Conservation (phyloP, 1,139 yeast genomes). For the Yamadazyma aaseri region DNA sequence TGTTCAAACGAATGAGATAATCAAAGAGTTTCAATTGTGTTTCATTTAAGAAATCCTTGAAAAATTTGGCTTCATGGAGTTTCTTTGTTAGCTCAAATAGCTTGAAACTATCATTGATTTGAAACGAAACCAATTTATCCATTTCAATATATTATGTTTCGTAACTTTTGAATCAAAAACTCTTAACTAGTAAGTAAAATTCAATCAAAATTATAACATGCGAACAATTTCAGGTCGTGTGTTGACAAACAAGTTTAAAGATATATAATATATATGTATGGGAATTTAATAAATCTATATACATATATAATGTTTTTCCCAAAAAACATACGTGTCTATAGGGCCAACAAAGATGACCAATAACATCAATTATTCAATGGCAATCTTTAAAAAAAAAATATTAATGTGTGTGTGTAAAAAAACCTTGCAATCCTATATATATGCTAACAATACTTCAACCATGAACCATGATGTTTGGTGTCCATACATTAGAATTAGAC, state of each 20-base stretch:
- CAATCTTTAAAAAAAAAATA: slow-evolving; percentile 1
- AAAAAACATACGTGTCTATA: too few species aligned
- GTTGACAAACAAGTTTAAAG: background rate
- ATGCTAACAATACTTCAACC: slow-evolving; percentile 1
- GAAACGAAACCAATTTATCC: slow-evolving; percentile 47
- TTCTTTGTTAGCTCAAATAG: slow-evolving; percentile 49
- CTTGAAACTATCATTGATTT: slow-evolving; percentile 35
- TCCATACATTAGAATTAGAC: too few species aligned
- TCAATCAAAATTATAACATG: background rate
- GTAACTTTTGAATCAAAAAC: background rate
- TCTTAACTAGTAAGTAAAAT: background rate
- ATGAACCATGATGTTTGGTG: background rate
- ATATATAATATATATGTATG: background rate
- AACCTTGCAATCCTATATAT: slow-evolving; percentile 3
- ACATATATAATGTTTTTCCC: too few species aligned
- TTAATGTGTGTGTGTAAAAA: slow-evolving; percentile 1
- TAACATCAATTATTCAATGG: too few species aligned
- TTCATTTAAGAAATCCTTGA: slow-evolving; percentile 60
- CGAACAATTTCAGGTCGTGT: background rate
- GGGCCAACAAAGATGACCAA: too few species aligned
- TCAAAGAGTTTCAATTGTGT: slow-evolving; percentile 57
- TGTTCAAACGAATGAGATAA: slow-evolving; percentile 32
- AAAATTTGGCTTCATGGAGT: slow-evolving; percentile 47
- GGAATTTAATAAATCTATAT: background rate
- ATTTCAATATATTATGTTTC: slow-evolving; percentile 16